Conservation (phyloP, 164 flowering plant species). For the Buxus sempervirens region DNA sequence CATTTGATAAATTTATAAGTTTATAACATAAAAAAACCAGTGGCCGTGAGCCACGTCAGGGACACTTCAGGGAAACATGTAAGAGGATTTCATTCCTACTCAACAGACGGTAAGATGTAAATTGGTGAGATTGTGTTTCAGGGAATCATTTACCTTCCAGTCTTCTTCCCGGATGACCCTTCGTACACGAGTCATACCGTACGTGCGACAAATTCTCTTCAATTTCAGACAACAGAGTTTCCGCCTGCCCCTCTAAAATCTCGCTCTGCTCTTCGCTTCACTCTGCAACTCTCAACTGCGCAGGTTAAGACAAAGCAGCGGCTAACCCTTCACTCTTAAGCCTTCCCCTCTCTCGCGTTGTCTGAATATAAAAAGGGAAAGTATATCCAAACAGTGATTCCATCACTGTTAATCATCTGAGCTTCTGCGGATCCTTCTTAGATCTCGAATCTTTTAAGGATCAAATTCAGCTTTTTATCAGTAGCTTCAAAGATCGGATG, state of each 20-base stretch:
- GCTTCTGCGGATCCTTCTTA: not conserved
- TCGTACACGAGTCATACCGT: no score
- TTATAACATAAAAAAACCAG: no score
- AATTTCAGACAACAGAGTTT: not conserved
- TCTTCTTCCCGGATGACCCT: no score
- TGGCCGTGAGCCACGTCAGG: no score
- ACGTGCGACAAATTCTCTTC: no score
- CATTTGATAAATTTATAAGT: no score
- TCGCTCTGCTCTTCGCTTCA: not conserved
- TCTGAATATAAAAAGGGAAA: no score
- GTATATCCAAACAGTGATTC: not conserved
- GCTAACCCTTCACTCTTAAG: not conserved
- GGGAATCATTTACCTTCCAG: no score
- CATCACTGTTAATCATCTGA: not conserved
- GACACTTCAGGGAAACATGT: no score
- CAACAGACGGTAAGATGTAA: no score
- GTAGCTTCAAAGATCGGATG: slow-evolving; percentile 5
- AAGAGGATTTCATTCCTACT: no score
- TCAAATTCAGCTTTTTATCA: not conserved
- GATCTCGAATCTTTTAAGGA: not conserved
- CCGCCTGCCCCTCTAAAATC: not conserved
- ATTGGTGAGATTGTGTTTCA: no score
- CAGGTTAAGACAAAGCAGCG: slow-evolving; percentile 1
- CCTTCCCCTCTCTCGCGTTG: not conserved
- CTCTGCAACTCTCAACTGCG: slow-evolving; percentile 1